Evolutionary conservation across 345 rosid genomes (phyloP).

Genomic region (Zanthoxylum bungeanum): DNA sequence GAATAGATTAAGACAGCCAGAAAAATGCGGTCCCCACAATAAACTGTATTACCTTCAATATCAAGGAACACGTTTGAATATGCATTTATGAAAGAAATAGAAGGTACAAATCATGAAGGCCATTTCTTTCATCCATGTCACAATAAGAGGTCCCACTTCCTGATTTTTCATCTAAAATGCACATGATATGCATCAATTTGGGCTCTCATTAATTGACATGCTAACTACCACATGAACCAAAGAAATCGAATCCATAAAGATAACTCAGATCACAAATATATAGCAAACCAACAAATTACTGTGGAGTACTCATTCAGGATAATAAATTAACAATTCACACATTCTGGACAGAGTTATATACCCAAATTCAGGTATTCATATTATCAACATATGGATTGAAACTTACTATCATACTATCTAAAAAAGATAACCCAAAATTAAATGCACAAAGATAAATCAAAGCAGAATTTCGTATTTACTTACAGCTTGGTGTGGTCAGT

Average conservation of each 20-base stretch:
- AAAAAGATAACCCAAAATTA: too few relatives aligned
- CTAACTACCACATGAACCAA: too few relatives aligned
- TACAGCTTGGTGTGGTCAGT: constrained; percentile 44
- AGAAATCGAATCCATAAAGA: background rate
- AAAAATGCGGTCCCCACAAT: background rate
- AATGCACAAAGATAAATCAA: background rate
- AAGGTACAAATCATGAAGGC: background rate
- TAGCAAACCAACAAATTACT: background rate
- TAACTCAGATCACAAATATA: background rate
- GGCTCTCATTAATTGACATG: background rate
- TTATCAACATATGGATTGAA: too few relatives aligned
- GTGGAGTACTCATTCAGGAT: too few relatives aligned
- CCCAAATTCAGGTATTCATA: too few relatives aligned
- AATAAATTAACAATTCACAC: background rate
- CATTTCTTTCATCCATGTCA: too few relatives aligned
- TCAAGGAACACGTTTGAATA: background rate
- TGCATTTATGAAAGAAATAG: background rate
- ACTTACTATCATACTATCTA: too few relatives aligned
- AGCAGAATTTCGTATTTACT: constrained; percentile 10
- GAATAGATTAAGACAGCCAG: background rate
- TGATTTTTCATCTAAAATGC: background rate
- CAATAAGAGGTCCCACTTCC: background rate
- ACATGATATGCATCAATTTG: background rate
- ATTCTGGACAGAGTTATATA: too few relatives aligned
- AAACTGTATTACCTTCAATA: background rate